Percentiles rank a stretch among this genome's conserved stretches.
Conservation (phyloP, 2,329 filamentous ascomycete species). For the Sarocladium kiliense region DNA sequence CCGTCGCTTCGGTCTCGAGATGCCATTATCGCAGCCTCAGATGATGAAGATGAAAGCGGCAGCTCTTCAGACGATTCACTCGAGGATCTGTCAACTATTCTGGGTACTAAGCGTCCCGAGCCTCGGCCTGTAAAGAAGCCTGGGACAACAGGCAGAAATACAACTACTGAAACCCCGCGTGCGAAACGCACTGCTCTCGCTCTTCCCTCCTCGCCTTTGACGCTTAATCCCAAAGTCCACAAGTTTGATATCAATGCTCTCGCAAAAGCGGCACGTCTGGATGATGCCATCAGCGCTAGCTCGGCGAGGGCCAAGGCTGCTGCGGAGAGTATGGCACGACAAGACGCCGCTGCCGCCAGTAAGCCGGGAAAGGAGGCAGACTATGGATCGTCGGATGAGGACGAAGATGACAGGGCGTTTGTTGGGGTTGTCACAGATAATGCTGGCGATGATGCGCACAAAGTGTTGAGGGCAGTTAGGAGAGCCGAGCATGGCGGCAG, state of each 20-base stretch:
- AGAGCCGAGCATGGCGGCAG: slow-evolving; percentile 33
- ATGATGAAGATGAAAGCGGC: slow-evolving; percentile 57
- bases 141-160: slow-evolving; percentile 13
- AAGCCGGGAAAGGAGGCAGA: neutral
- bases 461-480: slow-evolving; percentile 43
- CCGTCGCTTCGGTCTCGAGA: neutral
- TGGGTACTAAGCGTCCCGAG: slow-evolving; percentile 19
- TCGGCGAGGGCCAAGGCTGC: slow-evolving; percentile 37
- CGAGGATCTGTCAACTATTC: slow-evolving; percentile 38
- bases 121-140: slow-evolving; percentile 12
- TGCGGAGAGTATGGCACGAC: slow-evolving; percentile 17
- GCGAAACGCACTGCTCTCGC: slow-evolving; percentile 40
- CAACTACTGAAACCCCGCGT: slow-evolving; percentile 35
- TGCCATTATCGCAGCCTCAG: slow-evolving; percentile 12
- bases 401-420: slow-evolving; percentile 10
- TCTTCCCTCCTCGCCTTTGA: slow-evolving; percentile 41
- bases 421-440: slow-evolving; percentile 26
- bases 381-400: neutral
- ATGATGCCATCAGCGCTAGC: slow-evolving; percentile 55
- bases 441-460: slow-evolving; percentile 38
- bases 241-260: slow-evolving; percentile 60
- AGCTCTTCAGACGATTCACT: slow-evolving; percentile 52
- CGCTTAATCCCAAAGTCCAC: slow-evolving; percentile 31
- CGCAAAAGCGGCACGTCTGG: slow-evolving; percentile 51
- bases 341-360: slow-evolving; percentile 1